These are phyloP conservation scores for Neocatenulostroma microsporum DNA, from an alignment of 2,329 filamentous ascomycete genomes.

Conservation along the genomic window DNA sequence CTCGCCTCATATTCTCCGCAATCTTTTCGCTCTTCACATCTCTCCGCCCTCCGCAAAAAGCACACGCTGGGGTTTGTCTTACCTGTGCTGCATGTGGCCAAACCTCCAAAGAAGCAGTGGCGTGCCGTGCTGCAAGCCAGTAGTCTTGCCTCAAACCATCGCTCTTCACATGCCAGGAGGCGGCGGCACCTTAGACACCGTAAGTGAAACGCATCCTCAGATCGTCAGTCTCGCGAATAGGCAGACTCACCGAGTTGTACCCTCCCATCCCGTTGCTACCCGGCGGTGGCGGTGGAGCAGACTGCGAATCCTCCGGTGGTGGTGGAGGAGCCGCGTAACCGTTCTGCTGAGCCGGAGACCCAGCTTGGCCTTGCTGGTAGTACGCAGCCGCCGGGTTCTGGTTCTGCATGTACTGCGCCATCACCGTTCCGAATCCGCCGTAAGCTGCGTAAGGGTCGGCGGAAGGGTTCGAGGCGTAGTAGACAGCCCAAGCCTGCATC, in stretches of 20 bases:
- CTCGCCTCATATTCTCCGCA: too few species aligned
- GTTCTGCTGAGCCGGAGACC: not conserved
- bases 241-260: conserved; percentile 56
- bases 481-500: conserved; percentile 61
- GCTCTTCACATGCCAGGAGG: conserved; percentile 45
- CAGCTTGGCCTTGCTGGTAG: conserved; percentile 3
- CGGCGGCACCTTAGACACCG: conserved; percentile 41
- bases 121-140: too few species aligned
- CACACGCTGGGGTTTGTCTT: too few species aligned
- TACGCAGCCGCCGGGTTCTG: conserved; percentile 1
- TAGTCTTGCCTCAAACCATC: too few species aligned
- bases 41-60: too few species aligned
- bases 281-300: conserved; percentile 54
- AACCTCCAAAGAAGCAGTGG: not conserved
- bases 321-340: conserved; percentile 22
- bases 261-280: conserved; percentile 48
- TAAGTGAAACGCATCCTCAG: conserved; percentile 1
- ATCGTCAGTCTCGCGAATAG: not conserved
- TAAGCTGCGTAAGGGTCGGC: conserved; percentile 84
- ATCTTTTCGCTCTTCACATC: too few species aligned
- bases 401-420: conserved; percentile 5
- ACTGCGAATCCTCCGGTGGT: conserved; percentile 34
- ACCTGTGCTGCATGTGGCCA: too few species aligned
- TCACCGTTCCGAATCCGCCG: conserved; percentile 54
- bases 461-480: conserved; percentile 77